Base-by-base conservation (phyloP, 306 rosid species). In the Inga oerstediana region DNA sequence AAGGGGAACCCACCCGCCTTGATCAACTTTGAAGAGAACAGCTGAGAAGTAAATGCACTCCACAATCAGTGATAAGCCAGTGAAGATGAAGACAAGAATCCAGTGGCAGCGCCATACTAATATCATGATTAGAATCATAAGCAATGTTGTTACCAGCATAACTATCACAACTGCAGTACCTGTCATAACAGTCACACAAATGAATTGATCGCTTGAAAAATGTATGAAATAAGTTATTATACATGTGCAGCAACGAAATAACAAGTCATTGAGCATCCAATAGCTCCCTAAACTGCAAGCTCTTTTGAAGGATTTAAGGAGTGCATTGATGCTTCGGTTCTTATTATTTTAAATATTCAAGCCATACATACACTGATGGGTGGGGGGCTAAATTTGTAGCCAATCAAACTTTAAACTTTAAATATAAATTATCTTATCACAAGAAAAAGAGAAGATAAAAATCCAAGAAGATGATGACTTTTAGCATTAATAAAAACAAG, bases 1-100 rank as follows among this genome's bases (percentile, higher is more conserved):
- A 74, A 93, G 97, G 39, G 98, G 99, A 0, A 90, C 98, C 99
- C 98, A 96, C 3, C 97, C 99, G 32, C 99, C 99, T 83, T 96
- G 94, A 82, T 90, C 88, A 19, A 96, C 79, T 89, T 96, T 96
- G 88, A 92, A 89, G 70, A 96, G 94, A 67, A 93, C 97, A 30
- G 98, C 93, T 4, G 97, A 91, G 74, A 96, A 87, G 92, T 96
- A 96, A 27, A 97, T 90, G 86, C 91, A 85, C 88, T 96, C 99
- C 74, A 96, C 97, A 10, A 92, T 49, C 78, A 96, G 83, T 17
- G 98, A 92, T 39, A 91, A 80, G 67, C 80, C 84, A 1, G 93
- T 88, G 90, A 94, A 91, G 32, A 90, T 45, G 32, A 91, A 12
- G 51, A 91, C 99, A 39, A 96, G 85, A 81, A 88, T 83, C 99